Percentiles rank a stretch among this genome's conserved stretches.
phyloP scores from a whole-genome alignment of 148 eudicot genomes.

The Nepenthes mirabilis region DNA sequence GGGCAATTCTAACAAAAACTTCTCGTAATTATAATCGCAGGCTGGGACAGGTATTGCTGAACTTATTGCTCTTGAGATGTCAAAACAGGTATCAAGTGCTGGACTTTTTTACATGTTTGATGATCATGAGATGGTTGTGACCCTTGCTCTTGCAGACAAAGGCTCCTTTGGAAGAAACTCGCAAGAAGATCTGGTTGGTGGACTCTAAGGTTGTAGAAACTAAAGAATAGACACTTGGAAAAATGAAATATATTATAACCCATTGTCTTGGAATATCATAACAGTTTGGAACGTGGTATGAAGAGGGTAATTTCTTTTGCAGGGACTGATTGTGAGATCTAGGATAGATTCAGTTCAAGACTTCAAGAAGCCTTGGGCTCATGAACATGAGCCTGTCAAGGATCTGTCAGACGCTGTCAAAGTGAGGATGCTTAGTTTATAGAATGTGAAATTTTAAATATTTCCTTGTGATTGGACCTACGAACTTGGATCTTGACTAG shows the following conservation, averaged over 20 bases:
- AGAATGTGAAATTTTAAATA: neutral
- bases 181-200: slow-evolving; percentile 92
- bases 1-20: no score
- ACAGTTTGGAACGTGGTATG: neutral
- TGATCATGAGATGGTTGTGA: neutral
- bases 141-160: slow-evolving; percentile 30
- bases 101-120: neutral
- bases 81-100: slow-evolving; percentile 49
- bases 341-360: slow-evolving; percentile 83
- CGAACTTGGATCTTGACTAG: neutral
- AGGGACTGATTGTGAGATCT: slow-evolving; percentile 81
- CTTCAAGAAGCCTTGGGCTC: slow-evolving; percentile 95
- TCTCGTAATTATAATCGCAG: slow-evolving; percentile 22
- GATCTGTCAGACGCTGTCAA: slow-evolving; percentile 72
- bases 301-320: slow-evolving; percentile 11
- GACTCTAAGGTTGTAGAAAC: slow-evolving; percentile 61
- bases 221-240: neutral
- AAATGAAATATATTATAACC: no score
- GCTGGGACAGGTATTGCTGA: slow-evolving; percentile 98
- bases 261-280: neutral
- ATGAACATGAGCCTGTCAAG: slow-evolving; percentile 63
- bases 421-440: slow-evolving; percentile 19
- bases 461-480: neutral
- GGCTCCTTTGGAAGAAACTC: slow-evolving; percentile 60
- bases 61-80: slow-evolving; percentile 88